Base-by-base conservation (phyloP, 2,329 filamentous ascomycete genomes). In the Torrubiella hemipterigena region DNA sequence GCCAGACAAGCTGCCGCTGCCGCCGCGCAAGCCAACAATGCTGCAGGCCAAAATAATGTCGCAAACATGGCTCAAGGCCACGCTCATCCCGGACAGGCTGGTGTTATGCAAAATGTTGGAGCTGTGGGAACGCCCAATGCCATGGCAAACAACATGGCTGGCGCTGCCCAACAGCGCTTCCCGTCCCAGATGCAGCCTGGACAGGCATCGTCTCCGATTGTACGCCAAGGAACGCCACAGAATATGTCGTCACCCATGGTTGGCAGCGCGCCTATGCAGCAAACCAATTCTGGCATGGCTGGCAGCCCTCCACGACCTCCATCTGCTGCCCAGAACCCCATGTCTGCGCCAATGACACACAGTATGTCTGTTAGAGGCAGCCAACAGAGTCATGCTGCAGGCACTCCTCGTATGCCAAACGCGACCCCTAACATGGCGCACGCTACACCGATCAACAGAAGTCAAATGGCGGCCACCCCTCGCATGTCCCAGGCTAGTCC, bases 201-300 rank as follows among this genome's bases (percentile, higher is more conserved):
- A 12, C 67, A 71, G 4, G 75, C 73, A 2, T 76, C 77, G 7
- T 84, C 81, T n/a, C 81, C 82, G 0, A 60, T 75, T 35, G 54
- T 69, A 15, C 65, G 71, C 11, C 74, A 80, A 42, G 70, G 69
- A 15, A 79, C 74, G 2, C 75, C 75, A 10, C 72, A 75, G 34
- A 72, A 69, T 34, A 69, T 72, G 57, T 78, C 75, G 5, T 79
- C 75, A 2, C 76, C 75, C 7, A 76, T 73, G 63, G 66, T 73
- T n/a, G 63, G 63, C 26, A 67, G 67, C 21, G 68, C 69, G 17
- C 58, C 71, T 1, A 80, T 81, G 75, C 72, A 77, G 38, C 65
- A 67, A 21, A 74, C 73, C 17, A 73, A 69, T 29, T 81, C 78
- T 2, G 77, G 67, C 42, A 77, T 81, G 64, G 76, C 74, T 14